These are phyloP conservation scores for Fusarium sp. DNA, from an alignment of 2,329 filamentous ascomycete genomes.

Conservation along the genomic window DNA sequence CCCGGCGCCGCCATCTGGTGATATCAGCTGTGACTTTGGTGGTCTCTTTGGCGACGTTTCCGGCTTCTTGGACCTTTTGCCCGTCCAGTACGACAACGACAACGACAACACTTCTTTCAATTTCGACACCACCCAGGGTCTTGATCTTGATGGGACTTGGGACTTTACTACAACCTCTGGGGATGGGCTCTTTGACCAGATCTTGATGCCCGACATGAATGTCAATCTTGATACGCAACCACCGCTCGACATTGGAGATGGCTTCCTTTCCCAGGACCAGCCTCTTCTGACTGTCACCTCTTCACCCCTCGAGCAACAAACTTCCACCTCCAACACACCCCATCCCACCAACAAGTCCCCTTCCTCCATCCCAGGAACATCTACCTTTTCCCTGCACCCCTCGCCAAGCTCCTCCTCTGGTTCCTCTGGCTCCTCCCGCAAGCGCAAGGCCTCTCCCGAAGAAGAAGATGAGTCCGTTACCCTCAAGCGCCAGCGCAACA, in stretches of 20 bases:
- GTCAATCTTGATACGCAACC: slow-evolving; percentile 8
- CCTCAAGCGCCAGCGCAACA: slow-evolving; percentile 74
- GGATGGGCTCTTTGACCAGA: slow-evolving; percentile 29
- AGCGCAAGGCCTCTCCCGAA: slow-evolving; percentile 41
- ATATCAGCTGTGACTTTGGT: slow-evolving; percentile 16
- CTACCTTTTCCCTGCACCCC: slow-evolving; percentile 39
- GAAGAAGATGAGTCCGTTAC: slow-evolving; percentile 45
- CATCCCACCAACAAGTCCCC: slow-evolving; percentile 31
- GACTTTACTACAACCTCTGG: slow-evolving; percentile 2
- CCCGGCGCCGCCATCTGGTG: slow-evolving; percentile 26
- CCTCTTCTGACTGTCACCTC: slow-evolving; percentile 27
- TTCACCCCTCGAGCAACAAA: slow-evolving; percentile 22
- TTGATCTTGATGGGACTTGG: slow-evolving; percentile 22
- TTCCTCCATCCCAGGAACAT: slow-evolving; percentile 39
- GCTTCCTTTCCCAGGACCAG: slow-evolving; percentile 34
- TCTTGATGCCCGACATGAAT: slow-evolving; percentile 26
- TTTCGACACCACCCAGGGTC: slow-evolving; percentile 18
- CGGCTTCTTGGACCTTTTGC: slow-evolving; percentile 37
- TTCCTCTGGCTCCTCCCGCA: slow-evolving; percentile 36
- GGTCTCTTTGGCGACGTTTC: slow-evolving; percentile 20
- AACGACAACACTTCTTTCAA: slow-evolving; percentile 26
- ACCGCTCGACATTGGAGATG: slow-evolving; percentile 29
- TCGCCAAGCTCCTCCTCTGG: slow-evolving; percentile 33
- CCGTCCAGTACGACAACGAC: slow-evolving; percentile 21
- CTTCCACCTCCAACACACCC: slow-evolving; percentile 19